Evolutionary conservation across 2,329 filamentous ascomycete species (phyloP), one percentile per base, ranked within the genome.

Genomic region (Boeremia lycopersici): DNA sequence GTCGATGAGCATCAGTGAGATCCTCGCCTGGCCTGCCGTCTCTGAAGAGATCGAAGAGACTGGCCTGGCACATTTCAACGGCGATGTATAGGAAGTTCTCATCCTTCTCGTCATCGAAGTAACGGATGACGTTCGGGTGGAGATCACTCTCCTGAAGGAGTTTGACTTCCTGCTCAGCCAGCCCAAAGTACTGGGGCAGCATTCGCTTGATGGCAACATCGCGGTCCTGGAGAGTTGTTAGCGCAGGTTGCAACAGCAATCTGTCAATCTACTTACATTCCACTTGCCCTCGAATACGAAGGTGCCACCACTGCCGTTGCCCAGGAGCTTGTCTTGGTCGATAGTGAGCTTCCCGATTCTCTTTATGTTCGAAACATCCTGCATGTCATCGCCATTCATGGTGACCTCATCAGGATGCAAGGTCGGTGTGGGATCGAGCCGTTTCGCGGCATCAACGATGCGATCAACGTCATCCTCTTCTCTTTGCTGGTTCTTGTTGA

Each of bases 191-290:
- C 64, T 96, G 91, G 30, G 93, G 91, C 57, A 98, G 81, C 91
- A 99, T 96, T 30, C 95, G 87, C 80, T 99, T 99, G 42, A 99
- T 91, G 1, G 95, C 95, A 25, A 99, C 93, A 39, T 93, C 89
- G 45, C 93, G 88, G 23, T 92, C 92, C 73, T 79, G 25, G 0
- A 26, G 9, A 19, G 7, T 29, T 38, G 6, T 56, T 23, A 56
- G 35, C 17, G n/a, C 8, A 8, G 5, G 3, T 43, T 4, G 28
- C 19, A 8, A 17, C 1, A 40, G 10, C 12, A 10, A 29, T 15
- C 19, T 23, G 1, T 13, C 6, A n/a, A n/a, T 9, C 33, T 31
- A 62, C 72, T 62, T 65, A 75, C 73, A 56, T 96, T 95, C 72
- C 96, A 98, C 48, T 88, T 90, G n/a, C 95, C 95, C 43, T 91